phyloP scores from a whole-genome alignment of 345 rosid genomes.

The Hibiscus tridactylites region DNA sequence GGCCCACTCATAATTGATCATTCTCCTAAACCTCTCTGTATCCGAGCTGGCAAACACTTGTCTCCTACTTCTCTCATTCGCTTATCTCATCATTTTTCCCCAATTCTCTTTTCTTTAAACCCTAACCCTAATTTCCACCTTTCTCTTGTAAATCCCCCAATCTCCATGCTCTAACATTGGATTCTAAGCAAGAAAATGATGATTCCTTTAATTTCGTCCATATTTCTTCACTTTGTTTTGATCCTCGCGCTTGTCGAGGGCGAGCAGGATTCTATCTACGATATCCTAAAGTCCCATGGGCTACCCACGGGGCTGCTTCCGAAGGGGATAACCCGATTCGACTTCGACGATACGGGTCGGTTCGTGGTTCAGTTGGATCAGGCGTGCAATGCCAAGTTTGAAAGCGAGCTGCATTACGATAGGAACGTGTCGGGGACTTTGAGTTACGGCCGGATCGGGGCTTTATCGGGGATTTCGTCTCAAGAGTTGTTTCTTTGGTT shows the following conservation, averaged over 20 bases:
- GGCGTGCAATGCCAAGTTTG: conserved; percentile 85
- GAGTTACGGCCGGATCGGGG: conserved; percentile 49
- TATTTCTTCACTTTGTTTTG: conserved; percentile 21
- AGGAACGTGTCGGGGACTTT: conserved; percentile 61
- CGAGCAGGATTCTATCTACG: conserved; percentile 44
- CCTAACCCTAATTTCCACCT: conserved; percentile 23
- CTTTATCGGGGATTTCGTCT: conserved; percentile 64
- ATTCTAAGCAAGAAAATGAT: background rate
- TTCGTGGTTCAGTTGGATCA: conserved; percentile 69
- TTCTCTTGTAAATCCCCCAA: background rate
- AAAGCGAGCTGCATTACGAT: conserved; percentile 76
- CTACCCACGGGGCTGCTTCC: conserved; percentile 84
- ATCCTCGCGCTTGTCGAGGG: conserved; percentile 11
- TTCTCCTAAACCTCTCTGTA: conserved; percentile 43
- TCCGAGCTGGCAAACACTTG: conserved; percentile 57
- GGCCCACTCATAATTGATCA: conserved; percentile 43
- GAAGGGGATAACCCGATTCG: conserved; percentile 55
- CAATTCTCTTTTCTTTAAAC: conserved; percentile 20
- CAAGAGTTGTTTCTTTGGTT: conserved; percentile 91
- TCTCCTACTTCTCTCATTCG: conserved; percentile 23
- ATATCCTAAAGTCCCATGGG: conserved; percentile 47
- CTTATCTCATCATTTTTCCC: conserved; percentile 9
- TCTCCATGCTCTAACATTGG: conserved; percentile 2
- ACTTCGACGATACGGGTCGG: conserved; percentile 41
- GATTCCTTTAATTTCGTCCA: conserved; percentile 11